Evolutionary conservation across 2,329 filamentous ascomycete genomes (phyloP), one percentile per base, ranked within the genome.

Genomic region (Pyrenochaeta sp.): DNA sequence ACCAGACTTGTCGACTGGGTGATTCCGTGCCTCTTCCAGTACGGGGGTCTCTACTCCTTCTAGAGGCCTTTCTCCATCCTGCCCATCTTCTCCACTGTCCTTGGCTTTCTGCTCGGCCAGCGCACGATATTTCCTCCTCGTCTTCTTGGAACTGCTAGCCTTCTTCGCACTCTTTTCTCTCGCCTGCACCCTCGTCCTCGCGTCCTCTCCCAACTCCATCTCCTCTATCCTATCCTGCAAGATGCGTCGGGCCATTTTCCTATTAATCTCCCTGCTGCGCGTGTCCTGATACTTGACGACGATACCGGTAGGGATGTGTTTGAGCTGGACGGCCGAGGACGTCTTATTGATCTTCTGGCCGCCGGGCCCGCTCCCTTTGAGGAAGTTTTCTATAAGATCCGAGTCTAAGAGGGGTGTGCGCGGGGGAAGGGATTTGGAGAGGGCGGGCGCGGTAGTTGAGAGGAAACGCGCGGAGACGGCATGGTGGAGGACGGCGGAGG

Each of bases 281-380:
- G 94, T 97, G 14, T 87, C 90, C 73, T 99, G 94, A 42, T 85
- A 93, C 75, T 99, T 99, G 52, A 99, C 83, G 10, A 97, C 92
- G 39, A 96, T 84, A 49, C 93, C 93, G 1, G 92, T 96, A 5
- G 93, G 90, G 11, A 88, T 75, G 71, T 99, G 94, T 58, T 87
- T 94, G 23, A 99, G 79, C 69, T 99, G 94, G 2, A 96, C 93
- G 24, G 93, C 93, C 0, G 90, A 96, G 55, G 86, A 91, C 18
- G 94, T 99, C 83, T 99, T 99, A 75, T 99, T 99, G 75, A 97
- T 97, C 71, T 96, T 96, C 69, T 99, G 94, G 0, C 94, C 94
- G 17, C 94, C 94, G 0, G 94, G 93, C 1, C 94, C 94, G 58
- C 84, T 89, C 60, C 94, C 94, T 69, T 94, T 96, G 48, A 99